Conservation (phyloP, 495 filamentous ascomycete species). For the Pseudotulostoma volvatum region DNA sequence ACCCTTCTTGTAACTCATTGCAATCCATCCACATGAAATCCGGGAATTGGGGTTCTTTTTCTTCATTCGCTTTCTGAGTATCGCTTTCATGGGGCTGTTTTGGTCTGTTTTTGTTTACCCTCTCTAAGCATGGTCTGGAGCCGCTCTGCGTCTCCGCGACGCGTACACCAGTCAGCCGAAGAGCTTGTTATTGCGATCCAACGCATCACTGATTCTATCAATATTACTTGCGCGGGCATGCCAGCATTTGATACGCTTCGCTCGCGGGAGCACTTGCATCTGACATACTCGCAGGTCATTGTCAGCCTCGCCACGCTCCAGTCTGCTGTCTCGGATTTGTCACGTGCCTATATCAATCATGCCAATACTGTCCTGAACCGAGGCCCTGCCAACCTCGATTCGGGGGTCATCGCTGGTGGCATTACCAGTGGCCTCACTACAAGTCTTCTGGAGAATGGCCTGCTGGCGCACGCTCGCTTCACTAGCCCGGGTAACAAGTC, state of each 20-base stretch:
- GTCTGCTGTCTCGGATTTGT: constrained; percentile 53
- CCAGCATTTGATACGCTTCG: background rate
- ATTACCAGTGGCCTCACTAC: constrained; percentile 35
- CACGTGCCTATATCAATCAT: constrained; percentile 66
- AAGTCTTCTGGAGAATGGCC: constrained; percentile 25
- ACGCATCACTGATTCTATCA: constrained; percentile 2
- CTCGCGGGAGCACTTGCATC: constrained; percentile 2
- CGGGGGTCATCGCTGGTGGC: constrained; percentile 25
- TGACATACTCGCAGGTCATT: constrained; percentile 42
- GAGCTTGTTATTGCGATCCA: constrained; percentile 4
- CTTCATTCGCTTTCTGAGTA: too few relatives aligned
- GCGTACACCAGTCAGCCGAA: constrained; percentile 1
- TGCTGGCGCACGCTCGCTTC: constrained; percentile 23
- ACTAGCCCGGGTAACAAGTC: constrained; percentile 27
- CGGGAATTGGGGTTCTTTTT: too few relatives aligned
- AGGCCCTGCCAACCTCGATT: constrained; percentile 34
- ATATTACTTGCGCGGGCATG: constrained; percentile 4
- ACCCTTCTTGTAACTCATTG: too few relatives aligned
- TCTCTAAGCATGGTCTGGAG: constrained; percentile 1
- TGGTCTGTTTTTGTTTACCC: too few relatives aligned
- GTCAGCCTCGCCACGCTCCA: constrained; percentile 56
- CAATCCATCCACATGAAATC: too few relatives aligned
- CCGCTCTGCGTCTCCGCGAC: constrained; percentile 10
- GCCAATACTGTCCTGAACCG: constrained; percentile 61
- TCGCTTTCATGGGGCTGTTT: too few relatives aligned